A percentile compares a stretch with the other conserved stretches of the same genome.
phyloP scores from a whole-genome alignment of 1,139 yeast species.

The Taphrina deformans region DNA sequence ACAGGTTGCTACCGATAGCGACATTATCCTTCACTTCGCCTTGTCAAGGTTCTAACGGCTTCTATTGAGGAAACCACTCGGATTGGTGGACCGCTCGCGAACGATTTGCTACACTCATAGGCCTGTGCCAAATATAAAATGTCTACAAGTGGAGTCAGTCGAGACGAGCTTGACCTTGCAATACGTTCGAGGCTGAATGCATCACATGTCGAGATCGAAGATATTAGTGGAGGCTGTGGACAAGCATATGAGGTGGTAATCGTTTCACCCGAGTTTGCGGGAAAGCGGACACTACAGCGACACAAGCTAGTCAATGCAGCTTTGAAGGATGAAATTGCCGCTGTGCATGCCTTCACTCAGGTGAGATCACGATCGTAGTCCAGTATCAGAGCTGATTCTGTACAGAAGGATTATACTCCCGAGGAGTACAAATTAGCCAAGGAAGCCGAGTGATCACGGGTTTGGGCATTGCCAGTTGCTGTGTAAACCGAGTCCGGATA shows the following conservation, averaged over 20 bases:
- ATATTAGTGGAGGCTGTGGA: slow-evolving; percentile 68
- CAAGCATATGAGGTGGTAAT: slow-evolving; percentile 80
- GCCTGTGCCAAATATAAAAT: no score
- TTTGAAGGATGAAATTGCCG: slow-evolving; percentile 75
- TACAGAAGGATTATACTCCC: slow-evolving; percentile 43
- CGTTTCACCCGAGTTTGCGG: slow-evolving; percentile 72
- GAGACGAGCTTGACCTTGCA: slow-evolving; percentile 28
- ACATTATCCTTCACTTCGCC: no score
- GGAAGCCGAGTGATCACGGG: slow-evolving; percentile 21
- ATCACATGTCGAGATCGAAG: slow-evolving; percentile 33
- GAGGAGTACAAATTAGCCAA: slow-evolving; percentile 42
- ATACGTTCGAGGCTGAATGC: slow-evolving; percentile 27
- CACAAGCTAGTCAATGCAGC: slow-evolving; percentile 81
- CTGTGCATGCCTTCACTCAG: slow-evolving; percentile 93
- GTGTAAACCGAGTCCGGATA: no score
- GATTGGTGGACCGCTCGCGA: no score
- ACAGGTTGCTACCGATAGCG: no score
- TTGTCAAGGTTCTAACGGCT: no score
- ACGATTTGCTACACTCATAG: no score
- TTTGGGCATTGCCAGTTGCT: background rate
- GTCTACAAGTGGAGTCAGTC: slow-evolving; percentile 26
- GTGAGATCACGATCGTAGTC: no score
- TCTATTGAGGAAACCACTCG: no score
- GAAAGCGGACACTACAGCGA: slow-evolving; percentile 81
- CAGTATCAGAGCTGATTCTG: background rate